Base-by-base conservation (phyloP, 768 basidiomycete species). In the Panellus pusillus region DNA sequence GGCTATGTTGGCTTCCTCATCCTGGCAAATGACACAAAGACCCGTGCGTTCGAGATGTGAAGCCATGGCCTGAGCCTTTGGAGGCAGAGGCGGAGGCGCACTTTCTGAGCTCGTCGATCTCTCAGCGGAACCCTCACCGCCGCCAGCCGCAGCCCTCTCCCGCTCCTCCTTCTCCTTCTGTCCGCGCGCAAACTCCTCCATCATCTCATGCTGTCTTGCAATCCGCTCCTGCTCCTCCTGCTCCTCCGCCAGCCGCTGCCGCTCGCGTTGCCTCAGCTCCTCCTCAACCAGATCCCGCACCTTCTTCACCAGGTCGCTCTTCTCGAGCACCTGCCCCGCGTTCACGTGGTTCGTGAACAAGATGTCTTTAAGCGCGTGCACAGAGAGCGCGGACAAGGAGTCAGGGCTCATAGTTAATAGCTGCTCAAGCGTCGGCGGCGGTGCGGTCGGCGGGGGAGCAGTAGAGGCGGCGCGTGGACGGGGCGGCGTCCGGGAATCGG, bases 1-100 rank as follows among this genome's bases (percentile, higher is more conserved):
- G 2, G 93, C 94, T 52, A 97, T 90, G 60, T 89, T 93, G 0
- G 94, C 93, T 59, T 96, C 93, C 54, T 93, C 90, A 57, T 97
- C 94, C 65, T 95, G 93, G 65, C 94, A 97, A 9, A 97, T 81
- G 0, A 96, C 91, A 66, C 94, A 97, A 5, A 94, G 69, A 2
- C 94, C 93, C 9, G 81, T 79, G 19, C 86, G 79, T 57, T 91
- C 89, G 12, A 79, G 65, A 36, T 74, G 70, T 1, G 75, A 68
- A 2, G 69, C 65, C 63, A 74, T 68, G 29, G 70, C 68, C 53
- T 72, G 66, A 9, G 74, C 57, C 55, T 74, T 77, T 6, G 78
- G 64, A 19, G 73, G 57, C n/a, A 68, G 55, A 12, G 67, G 69
- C 4, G 73, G 65, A 4, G 67, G 63, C 2, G 72, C 57, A 36